Evolutionary conservation across 495 filamentous ascomycete genomes (phyloP).

Genomic region (Tuber melanosporum): DNA sequence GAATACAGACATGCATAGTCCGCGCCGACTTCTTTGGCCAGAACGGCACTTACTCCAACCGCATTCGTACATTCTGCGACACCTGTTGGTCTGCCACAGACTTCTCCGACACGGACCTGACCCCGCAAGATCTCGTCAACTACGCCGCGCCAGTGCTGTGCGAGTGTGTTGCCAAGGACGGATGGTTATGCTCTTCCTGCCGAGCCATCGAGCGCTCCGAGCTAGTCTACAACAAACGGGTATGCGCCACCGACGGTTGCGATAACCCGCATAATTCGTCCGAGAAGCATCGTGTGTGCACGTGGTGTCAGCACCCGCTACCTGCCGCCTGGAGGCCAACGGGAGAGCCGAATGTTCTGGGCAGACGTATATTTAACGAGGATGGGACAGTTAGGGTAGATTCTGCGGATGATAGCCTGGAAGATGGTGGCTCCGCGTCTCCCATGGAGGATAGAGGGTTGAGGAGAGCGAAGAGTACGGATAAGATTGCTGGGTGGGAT

Average conservation of each 20-base stretch:
- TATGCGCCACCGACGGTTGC: constrained; percentile 30
- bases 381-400: neutral
- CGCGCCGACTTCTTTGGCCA: constrained; percentile 32
- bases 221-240: constrained; percentile 19
- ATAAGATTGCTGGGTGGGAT: constrained; percentile 31
- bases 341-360: constrained; percentile 9
- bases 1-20: constrained; percentile 30
- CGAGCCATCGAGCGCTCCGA: constrained; percentile 25
- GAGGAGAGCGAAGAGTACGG: constrained; percentile 20
- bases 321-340: constrained; percentile 24
- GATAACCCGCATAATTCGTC: constrained; percentile 19
- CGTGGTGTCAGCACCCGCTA: constrained; percentile 29
- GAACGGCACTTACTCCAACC: constrained; percentile 32
- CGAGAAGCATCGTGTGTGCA: constrained; percentile 33
- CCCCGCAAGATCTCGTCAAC: neutral
- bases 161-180: constrained; percentile 27
- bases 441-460: constrained; percentile 14
- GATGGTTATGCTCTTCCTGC: constrained; percentile 28
- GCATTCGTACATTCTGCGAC: constrained; percentile 33
- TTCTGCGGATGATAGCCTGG: constrained; percentile 18
- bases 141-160: constrained; percentile 17
- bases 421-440: constrained; percentile 4
- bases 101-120: constrained; percentile 19
- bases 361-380: neutral
- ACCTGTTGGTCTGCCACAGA: constrained; percentile 31